Evolutionary conservation across 495 filamentous ascomycete species (phyloP).

Genomic region (Pyronema omphalodes): DNA sequence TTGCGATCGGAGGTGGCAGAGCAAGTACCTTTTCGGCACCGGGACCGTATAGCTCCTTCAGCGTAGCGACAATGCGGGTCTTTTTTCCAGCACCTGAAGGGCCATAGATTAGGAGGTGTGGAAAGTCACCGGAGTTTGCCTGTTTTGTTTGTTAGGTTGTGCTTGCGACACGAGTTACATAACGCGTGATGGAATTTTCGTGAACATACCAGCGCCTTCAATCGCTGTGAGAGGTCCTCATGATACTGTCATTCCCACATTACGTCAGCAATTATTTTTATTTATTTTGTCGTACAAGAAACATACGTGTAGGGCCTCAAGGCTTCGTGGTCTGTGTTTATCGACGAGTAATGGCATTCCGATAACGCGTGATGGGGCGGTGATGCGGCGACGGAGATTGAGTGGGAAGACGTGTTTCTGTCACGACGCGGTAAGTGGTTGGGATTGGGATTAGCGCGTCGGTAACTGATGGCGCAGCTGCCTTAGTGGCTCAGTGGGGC

Average conservation of each 20-base stretch:
- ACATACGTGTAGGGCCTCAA: slow-evolving; percentile 55
- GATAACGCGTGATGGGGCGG: background rate
- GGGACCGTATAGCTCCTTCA: slow-evolving; percentile 80
- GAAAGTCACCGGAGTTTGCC: slow-evolving; percentile 94
- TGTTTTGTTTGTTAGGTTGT: slow-evolving; percentile 22
- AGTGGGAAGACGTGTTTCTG: too few species aligned
- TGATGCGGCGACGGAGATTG: background rate
- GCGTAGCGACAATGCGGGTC: slow-evolving; percentile 81
- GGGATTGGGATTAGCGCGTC: too few species aligned
- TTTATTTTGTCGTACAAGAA: background rate
- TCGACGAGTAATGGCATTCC: slow-evolving; percentile 48
- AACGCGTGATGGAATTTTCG: background rate
- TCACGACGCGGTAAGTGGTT: too few species aligned
- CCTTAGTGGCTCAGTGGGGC: too few species aligned
- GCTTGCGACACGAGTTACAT: background rate
- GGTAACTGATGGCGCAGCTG: too few species aligned
- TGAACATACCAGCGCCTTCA: slow-evolving; percentile 60
- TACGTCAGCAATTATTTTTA: slow-evolving; percentile 1
- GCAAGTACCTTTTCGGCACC: slow-evolving; percentile 54
- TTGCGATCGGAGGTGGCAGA: background rate
- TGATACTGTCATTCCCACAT: slow-evolving; percentile 30
- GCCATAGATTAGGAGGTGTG: slow-evolving; percentile 89
- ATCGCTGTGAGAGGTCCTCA: slow-evolving; percentile 65
- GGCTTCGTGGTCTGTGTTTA: slow-evolving; percentile 75
- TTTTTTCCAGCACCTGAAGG: slow-evolving; percentile 96